Evolutionary conservation across 176 grass and related monocot genomes (phyloP), one percentile per base, ranked within the genome.

Genomic region (Areca catechu): DNA sequence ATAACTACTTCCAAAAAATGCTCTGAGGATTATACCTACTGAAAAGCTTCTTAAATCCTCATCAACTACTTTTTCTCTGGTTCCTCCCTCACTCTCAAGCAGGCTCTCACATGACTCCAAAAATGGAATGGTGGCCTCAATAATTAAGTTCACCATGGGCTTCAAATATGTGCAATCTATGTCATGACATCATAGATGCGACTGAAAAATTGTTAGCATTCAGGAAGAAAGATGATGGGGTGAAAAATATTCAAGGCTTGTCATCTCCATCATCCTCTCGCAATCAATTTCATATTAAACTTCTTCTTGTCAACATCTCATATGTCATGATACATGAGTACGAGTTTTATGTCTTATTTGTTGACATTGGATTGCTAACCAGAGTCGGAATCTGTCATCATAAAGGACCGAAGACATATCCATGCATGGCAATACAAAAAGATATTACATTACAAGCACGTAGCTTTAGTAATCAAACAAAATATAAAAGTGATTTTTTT

Each of bases 21-120:
- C 74, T 56, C 78, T 21, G 9, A 83, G 85, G 66, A 97, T 85
- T 9, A 97, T 84, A 67, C 91, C 87, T n/a, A 86, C 89, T 19
- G 93, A 71, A 84, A 85, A 91, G 71, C 83, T 74, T 16, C 83
- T 30, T 49, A 97, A 69, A 63, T 85, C 87, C 4, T 81, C 76
- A 25, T 97, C 87, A 1, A 91, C 78, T 48, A 28, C 72, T 10
- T 89, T 79, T 67, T 95, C 90, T 28, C 49, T 62, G 49, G 65
- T 76, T 27, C 70, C 82, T 49, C 79, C 79, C 51, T 56, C 34
- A 19, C 56, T 71, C 17, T 64, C 69, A 60, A 89, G 5, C 56
- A 68, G 51, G 48, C 50, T 75, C 17, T 79, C 76, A 82, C 90
- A 89, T 49, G 56, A 82, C 25, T 28, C 61, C 56, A 85, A 62